phyloP scores from a whole-genome alignment of 352 stramenopile species.

The Phytophthora idaei region DNA sequence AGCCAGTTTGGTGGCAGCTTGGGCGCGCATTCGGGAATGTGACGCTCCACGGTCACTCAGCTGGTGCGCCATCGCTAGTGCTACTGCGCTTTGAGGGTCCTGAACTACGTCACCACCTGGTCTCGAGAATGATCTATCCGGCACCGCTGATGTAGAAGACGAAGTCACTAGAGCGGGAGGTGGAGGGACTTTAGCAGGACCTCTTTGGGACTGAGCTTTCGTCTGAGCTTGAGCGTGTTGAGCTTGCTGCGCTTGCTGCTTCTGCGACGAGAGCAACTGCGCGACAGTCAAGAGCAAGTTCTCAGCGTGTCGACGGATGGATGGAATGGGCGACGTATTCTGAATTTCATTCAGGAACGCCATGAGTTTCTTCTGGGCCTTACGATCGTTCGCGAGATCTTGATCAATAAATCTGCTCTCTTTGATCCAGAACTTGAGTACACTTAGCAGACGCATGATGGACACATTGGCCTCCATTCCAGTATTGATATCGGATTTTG shows the following conservation, averaged over 20 bases:
- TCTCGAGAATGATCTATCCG: slow-evolving; percentile 21
- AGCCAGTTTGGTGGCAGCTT: slow-evolving; percentile 70
- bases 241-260: slow-evolving; percentile 45
- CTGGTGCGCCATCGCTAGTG: slow-evolving; percentile 35
- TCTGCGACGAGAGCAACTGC: slow-evolving; percentile 62
- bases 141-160: slow-evolving; percentile 34
- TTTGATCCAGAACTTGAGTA: slow-evolving; percentile 91
- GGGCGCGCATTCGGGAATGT: slow-evolving; percentile 44
- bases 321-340: slow-evolving; percentile 71
- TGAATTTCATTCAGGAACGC: slow-evolving; percentile 79
- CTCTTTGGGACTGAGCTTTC: slow-evolving; percentile 29
- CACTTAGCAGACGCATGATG: slow-evolving; percentile 86
- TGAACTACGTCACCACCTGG: slow-evolving; percentile 25
- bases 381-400: slow-evolving; percentile 69
- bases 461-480: slow-evolving; percentile 83
- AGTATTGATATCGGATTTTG: slow-evolving; percentile 79
- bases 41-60: slow-evolving; percentile 38
- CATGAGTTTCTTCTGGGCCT: slow-evolving; percentile 78
- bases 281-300: slow-evolving; percentile 67
- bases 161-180: slow-evolving; percentile 36
- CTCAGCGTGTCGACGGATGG: slow-evolving; percentile 78
- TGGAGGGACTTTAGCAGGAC: slow-evolving; percentile 16
- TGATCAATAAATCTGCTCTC: slow-evolving; percentile 86
- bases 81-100: slow-evolving; percentile 27
- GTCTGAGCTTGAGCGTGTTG: slow-evolving; percentile 26